Evolutionary conservation across 495 filamentous ascomycete species (phyloP).

Genomic region (Hamigera avellanea): DNA sequence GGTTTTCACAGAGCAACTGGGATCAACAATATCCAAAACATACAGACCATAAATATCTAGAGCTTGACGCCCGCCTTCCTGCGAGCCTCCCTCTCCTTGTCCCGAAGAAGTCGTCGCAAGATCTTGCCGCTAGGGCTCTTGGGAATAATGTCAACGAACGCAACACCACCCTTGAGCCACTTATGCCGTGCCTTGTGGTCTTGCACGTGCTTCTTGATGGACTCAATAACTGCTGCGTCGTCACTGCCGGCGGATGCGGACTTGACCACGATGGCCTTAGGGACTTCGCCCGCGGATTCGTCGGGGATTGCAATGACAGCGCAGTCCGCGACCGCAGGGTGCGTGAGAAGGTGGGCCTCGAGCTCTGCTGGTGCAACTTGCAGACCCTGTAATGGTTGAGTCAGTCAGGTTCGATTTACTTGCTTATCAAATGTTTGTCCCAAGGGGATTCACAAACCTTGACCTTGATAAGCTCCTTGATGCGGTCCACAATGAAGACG

Average conservation of each 20-base stretch:
- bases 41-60: constrained; percentile 13
- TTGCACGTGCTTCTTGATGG: constrained; percentile 67
- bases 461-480: constrained; percentile 92
- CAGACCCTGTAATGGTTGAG: constrained; percentile 42
- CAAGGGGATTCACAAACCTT: constrained; percentile 46
- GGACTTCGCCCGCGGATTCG: constrained; percentile 65
- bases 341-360: constrained; percentile 76
- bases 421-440: too few relatives aligned
- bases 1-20: too few relatives aligned
- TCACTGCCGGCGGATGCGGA: constrained; percentile 46
- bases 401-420: not conserved
- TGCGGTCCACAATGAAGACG: constrained; percentile 71
- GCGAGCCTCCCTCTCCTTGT: constrained; percentile 63
- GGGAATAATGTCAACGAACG: constrained; percentile 65
- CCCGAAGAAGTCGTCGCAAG: constrained; percentile 64
- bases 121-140: constrained; percentile 96
- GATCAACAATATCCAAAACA: too few relatives aligned
- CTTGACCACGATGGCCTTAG: constrained; percentile 82
- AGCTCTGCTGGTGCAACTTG: constrained; percentile 92
- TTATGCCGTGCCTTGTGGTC: constrained; percentile 80
- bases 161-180: constrained; percentile 76
- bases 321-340: constrained; percentile 70
- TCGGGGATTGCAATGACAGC: constrained; percentile 75
- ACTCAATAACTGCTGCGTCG: constrained; percentile 44
- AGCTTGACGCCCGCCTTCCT: constrained; percentile 49